Percentiles rank a stretch among this genome's conserved stretches.
phyloP scores from a whole-genome alignment of 2,329 filamentous ascomycete genomes.

The Neofusicoccum sp. region DNA sequence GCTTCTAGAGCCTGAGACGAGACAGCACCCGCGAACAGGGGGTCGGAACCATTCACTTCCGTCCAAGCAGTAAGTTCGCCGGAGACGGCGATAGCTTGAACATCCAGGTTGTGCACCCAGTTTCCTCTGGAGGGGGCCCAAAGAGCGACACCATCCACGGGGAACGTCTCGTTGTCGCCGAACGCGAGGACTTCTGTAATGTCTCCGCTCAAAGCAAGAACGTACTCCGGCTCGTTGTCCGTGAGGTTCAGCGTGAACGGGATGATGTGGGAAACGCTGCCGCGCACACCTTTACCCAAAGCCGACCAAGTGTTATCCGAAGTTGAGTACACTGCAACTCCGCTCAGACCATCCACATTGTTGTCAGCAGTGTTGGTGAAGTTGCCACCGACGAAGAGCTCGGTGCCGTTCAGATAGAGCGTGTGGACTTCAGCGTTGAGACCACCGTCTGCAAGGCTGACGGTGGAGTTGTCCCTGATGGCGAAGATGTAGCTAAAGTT shows the following conservation, averaged over 20 bases:
- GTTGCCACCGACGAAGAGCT: constrained; percentile 77
- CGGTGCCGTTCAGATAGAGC: constrained; percentile 64
- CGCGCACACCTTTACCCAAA: constrained; percentile 83
- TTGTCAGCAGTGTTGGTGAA: constrained; percentile 73
- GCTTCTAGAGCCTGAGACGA: constrained; percentile 71
- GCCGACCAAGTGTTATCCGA: constrained; percentile 68
- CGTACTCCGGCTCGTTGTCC: constrained; percentile 63
- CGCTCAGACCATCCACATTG: constrained; percentile 63
- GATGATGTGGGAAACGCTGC: constrained; percentile 71
- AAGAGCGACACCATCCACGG: constrained; percentile 75
- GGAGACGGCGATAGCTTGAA: constrained; percentile 62
- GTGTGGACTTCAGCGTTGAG: constrained; percentile 76
- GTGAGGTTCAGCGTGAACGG: constrained; percentile 78
- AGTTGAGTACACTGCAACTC: constrained; percentile 74
- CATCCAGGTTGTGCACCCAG: constrained; percentile 78
- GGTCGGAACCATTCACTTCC: constrained; percentile 60
- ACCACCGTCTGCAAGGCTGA: constrained; percentile 65
- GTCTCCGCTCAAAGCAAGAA: constrained; percentile 74
- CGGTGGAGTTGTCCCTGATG: constrained; percentile 63
- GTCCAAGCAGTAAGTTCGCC: constrained; percentile 72
- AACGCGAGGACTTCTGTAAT: constrained; percentile 74
- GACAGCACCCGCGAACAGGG: constrained; percentile 81
- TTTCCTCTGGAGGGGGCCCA: constrained; percentile 85
- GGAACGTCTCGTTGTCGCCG: constrained; percentile 58
- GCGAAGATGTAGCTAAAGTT: constrained; percentile 73